Percentiles rank a stretch among this genome's conserved stretches.
phyloP scores from a whole-genome alignment of 192 early-diverging fungal genomes.

The Mortierella alpina region DNA sequence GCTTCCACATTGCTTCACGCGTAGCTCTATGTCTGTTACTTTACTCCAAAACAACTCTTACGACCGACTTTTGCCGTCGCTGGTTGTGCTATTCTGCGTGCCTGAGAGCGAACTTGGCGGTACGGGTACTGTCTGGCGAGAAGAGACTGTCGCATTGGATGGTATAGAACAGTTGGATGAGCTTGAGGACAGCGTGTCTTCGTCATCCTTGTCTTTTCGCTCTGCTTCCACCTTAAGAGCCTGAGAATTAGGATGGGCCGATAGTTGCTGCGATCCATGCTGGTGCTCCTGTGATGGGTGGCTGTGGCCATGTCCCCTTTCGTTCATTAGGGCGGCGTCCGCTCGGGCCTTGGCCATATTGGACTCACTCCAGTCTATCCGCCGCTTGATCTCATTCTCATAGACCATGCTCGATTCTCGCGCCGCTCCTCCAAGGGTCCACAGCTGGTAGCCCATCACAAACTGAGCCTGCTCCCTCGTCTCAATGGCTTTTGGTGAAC shows the following conservation, averaged over 20 bases:
- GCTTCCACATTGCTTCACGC: too few relatives aligned
- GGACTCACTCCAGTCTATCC: slow-evolving; percentile 38
- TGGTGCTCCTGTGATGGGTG: background rate
- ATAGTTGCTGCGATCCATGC: background rate
- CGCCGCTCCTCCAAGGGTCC: slow-evolving; percentile 13
- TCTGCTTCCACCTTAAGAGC: background rate
- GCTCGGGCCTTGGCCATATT: slow-evolving; percentile 27
- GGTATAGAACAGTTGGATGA: slow-evolving; percentile 3
- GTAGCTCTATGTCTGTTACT: too few relatives aligned
- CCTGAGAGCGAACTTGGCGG: background rate
- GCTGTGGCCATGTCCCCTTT: slow-evolving; percentile 15
- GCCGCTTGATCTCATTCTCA: slow-evolving; percentile 28
- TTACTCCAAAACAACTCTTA: too few relatives aligned
- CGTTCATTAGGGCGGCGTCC: slow-evolving; percentile 22
- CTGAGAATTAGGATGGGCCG: background rate
- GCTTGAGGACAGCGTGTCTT: background rate
- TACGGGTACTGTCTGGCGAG: slow-evolving; percentile 10
- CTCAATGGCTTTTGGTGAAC: slow-evolving; percentile 79
- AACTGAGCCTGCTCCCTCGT: slow-evolving; percentile 69
- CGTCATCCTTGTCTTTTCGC: background rate
- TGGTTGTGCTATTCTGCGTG: background rate
- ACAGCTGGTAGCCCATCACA: slow-evolving; percentile 38
- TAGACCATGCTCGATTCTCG: slow-evolving; percentile 10
- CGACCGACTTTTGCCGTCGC: background rate
- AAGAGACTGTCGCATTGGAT: slow-evolving; percentile 23